Conservation (phyloP, 352 stramenopile genomes). For the Phytophthora sp. region DNA sequence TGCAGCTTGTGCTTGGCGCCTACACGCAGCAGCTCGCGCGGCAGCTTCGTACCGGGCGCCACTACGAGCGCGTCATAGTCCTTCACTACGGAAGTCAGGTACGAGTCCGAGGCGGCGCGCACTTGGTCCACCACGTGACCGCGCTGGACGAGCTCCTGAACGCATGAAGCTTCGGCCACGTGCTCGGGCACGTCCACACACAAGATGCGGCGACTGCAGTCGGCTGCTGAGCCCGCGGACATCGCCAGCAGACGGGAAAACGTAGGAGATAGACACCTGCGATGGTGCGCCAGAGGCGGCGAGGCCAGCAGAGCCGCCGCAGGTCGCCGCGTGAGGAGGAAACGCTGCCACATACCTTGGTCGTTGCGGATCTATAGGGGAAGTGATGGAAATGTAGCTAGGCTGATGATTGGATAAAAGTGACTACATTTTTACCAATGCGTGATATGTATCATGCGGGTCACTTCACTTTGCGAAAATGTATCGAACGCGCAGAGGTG, state of each 20-base stretch:
- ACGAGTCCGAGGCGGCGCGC: slow-evolving; percentile 37
- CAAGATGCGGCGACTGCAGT: slow-evolving; percentile 52
- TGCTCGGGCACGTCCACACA: slow-evolving; percentile 64
- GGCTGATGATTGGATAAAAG: slow-evolving; percentile 9
- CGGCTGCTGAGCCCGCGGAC: not conserved
- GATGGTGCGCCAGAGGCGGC: not conserved
- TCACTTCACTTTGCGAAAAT: slow-evolving; percentile 9
- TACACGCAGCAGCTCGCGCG: slow-evolving; percentile 45
- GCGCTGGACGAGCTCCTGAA: slow-evolving; percentile 76
- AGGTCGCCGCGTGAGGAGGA: slow-evolving; percentile 21
- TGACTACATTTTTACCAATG: slow-evolving; percentile 16
- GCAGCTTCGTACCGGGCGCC: slow-evolving; percentile 52
- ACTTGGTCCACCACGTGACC: slow-evolving; percentile 69
- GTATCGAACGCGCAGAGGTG: not conserved
- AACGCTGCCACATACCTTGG: slow-evolving; percentile 35
- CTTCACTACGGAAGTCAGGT: slow-evolving; percentile 39
- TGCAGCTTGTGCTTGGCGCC: slow-evolving; percentile 56
- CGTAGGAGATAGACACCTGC: not conserved
- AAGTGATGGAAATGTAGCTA: slow-evolving; percentile 5
- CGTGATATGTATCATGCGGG: too few relatives aligned
- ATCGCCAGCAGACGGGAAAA: slow-evolving; percentile 26
- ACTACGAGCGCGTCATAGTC: slow-evolving; percentile 75
- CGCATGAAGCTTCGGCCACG: slow-evolving; percentile 56
- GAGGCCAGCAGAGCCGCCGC: slow-evolving; percentile 4
- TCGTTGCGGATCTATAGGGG: slow-evolving; percentile 7